Conservation (phyloP, 2,329 filamentous ascomycete species). For the Penicillium sp. region DNA sequence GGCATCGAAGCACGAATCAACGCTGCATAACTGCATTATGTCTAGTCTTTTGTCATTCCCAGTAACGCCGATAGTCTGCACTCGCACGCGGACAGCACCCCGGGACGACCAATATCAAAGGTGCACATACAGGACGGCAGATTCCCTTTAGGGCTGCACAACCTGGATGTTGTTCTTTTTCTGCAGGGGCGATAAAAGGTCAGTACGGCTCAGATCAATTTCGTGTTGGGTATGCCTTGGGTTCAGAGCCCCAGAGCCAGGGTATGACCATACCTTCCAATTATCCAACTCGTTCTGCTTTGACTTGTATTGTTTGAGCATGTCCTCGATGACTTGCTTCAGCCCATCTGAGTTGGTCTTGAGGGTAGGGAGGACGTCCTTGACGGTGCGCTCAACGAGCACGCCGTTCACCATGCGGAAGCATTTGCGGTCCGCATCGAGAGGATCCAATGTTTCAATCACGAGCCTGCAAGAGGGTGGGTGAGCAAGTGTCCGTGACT, state of each 20-base stretch:
- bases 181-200: conserved; percentile 29
- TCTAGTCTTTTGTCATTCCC: conserved; percentile 22
- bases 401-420: conserved; percentile 99
- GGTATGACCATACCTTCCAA: conserved; percentile 77
- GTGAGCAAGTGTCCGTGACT: conserved; percentile 19
- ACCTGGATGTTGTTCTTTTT: conserved; percentile 54
- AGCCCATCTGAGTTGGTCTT: conserved; percentile 92
- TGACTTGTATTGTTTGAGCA: conserved; percentile 93
- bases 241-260: neutral
- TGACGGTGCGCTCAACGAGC: conserved; percentile 87
- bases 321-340: conserved; percentile 89
- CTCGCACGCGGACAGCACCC: conserved; percentile 2
- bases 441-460: conserved; percentile 82
- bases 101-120: conserved; percentile 11
- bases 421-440: conserved; percentile 86
- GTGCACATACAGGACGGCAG: conserved; percentile 5
- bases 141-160: conserved; percentile 43
- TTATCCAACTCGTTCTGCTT: conserved; percentile 95
- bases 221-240: neutral
- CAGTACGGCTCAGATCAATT: neutral
- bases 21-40: conserved; percentile 22
- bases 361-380: conserved; percentile 87
- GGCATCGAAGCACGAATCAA: conserved; percentile 14
- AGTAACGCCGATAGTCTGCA: conserved; percentile 21
- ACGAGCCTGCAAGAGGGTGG: conserved; percentile 68